Percentiles rank a stretch among this genome's conserved stretches.
Evolutionary conservation across 768 basidiomycete genomes (phyloP).

Genomic region (Russula earlei): DNA sequence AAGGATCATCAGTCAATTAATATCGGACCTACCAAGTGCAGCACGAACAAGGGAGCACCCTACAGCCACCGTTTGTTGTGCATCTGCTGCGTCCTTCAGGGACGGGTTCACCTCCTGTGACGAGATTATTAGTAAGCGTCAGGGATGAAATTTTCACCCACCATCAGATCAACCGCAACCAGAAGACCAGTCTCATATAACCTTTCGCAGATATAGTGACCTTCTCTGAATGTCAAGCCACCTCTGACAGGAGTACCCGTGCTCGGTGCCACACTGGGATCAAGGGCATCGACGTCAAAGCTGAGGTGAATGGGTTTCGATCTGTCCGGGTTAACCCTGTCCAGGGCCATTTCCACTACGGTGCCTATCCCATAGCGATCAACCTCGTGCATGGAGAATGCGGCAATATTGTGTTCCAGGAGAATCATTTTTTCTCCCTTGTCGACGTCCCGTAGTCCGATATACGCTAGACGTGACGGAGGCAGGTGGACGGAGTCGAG

Average conservation of each 20-base stretch:
- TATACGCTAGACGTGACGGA: slow-evolving; percentile 82
- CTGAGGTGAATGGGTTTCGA: slow-evolving; percentile 86
- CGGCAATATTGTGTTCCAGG: slow-evolving; percentile 70
- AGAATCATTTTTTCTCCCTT: slow-evolving; percentile 81
- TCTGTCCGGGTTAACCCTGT: slow-evolving; percentile 82
- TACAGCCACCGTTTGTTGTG: slow-evolving; percentile 80
- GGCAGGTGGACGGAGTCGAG: slow-evolving; percentile 50
- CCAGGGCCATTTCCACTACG: slow-evolving; percentile 93
- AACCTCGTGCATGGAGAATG: slow-evolving; percentile 56
- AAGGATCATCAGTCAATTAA: background rate
- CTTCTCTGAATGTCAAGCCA: slow-evolving; percentile 92
- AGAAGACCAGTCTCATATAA: slow-evolving; percentile 88
- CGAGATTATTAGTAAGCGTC: slow-evolving; percentile 1
- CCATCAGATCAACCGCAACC: slow-evolving; percentile 92
- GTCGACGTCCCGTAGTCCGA: slow-evolving; percentile 92
- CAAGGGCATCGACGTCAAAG: slow-evolving; percentile 93
- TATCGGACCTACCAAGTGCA: slow-evolving; percentile 57
- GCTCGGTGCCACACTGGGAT: slow-evolving; percentile 92
- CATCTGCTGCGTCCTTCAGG: slow-evolving; percentile 63
- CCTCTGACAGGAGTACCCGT: slow-evolving; percentile 93
- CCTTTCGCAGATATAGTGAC: slow-evolving; percentile 95
- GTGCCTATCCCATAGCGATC: slow-evolving; percentile 83
- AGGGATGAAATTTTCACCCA: slow-evolving; percentile 27
- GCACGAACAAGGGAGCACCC: slow-evolving; percentile 80
- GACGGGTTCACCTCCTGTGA: slow-evolving; percentile 93